phyloP scores from a whole-genome alignment of 2,329 filamentous ascomycete species.

The Botrytis byssoidea region DNA sequence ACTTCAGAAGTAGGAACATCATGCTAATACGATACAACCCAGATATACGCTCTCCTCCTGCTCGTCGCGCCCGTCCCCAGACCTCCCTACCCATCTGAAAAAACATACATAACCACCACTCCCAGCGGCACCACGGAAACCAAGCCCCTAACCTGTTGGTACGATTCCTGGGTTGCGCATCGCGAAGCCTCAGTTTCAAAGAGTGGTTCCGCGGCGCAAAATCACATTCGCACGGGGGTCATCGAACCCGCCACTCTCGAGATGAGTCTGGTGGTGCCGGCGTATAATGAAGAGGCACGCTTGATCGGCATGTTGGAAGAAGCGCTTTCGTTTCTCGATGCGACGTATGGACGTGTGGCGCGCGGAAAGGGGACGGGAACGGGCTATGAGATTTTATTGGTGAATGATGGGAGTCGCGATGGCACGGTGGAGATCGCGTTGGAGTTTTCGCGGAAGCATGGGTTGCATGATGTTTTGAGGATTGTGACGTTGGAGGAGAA shows the following conservation, averaged over 20 bases:
- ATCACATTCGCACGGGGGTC: constrained; percentile 43
- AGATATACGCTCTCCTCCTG: constrained; percentile 68
- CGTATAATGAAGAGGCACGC: constrained; percentile 89
- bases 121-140: constrained; percentile 58
- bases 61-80: constrained; percentile 81
- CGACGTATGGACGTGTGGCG: constrained; percentile 61
- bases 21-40: constrained; percentile 1
- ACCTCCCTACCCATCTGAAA: constrained; percentile 71
- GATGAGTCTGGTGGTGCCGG: constrained; percentile 89
- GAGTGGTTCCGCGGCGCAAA: constrained; percentile 25
- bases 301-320: constrained; percentile 85
- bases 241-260: constrained; percentile 78
- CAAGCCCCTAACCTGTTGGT: constrained; percentile 78
- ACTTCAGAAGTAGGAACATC: not conserved
- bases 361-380: constrained; percentile 38
- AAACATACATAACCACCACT: constrained; percentile 75
- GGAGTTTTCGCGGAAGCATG: constrained; percentile 71
- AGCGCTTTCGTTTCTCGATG: constrained; percentile 81
- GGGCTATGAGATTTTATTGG: constrained; percentile 83
- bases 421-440: constrained; percentile 77
- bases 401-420: constrained; percentile 88
- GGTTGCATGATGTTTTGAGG: constrained; percentile 74
- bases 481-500: constrained; percentile 78
- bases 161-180: constrained; percentile 69
- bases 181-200: constrained; percentile 49